phyloP scores from a whole-genome alignment of 139 green algal genomes.

The Parachlorella kessleri region DNA sequence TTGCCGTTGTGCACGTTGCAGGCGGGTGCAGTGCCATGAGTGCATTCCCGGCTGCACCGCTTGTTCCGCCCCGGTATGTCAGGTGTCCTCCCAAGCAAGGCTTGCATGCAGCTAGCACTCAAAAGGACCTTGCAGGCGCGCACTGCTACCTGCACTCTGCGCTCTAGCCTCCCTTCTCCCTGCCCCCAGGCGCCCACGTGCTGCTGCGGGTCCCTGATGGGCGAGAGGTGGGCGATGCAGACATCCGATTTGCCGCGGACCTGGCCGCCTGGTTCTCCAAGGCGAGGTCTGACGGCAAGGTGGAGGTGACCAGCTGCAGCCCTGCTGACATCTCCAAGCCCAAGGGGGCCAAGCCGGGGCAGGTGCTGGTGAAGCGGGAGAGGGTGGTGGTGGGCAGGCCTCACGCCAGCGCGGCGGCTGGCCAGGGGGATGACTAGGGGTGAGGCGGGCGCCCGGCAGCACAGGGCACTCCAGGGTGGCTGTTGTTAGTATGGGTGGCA shows the following conservation, averaged over 20 bases:
- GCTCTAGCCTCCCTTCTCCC: too few species aligned
- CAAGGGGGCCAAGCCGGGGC: constrained; percentile 77
- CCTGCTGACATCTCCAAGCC: constrained; percentile 75
- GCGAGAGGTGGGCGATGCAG: constrained; percentile 16
- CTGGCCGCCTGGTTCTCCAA: constrained; percentile 77
- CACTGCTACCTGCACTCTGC: too few species aligned
- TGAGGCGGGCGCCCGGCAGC: neutral
- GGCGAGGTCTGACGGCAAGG: constrained; percentile 47
- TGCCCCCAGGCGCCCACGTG: constrained; percentile 34
- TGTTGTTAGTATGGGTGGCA: neutral
- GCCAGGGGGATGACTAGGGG: neutral
- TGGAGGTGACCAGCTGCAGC: constrained; percentile 57
- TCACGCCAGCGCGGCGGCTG: constrained; percentile 30
- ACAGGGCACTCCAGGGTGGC: neutral
- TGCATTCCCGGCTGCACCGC: too few species aligned
- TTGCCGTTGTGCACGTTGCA: too few species aligned
- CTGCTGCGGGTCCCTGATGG: constrained; percentile 10
- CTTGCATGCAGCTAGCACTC: too few species aligned
- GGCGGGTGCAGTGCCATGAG: too few species aligned
- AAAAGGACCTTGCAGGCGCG: too few species aligned
- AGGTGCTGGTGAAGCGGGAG: constrained; percentile 74
- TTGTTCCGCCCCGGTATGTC: too few species aligned
- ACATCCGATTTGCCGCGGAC: constrained; percentile 75
- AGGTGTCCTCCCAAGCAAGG: too few species aligned
- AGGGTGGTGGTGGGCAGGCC: constrained; percentile 62